Evolutionary conservation across 345 rosid genomes (phyloP), one percentile per base, ranked within the genome.

Genomic region (Populus nigra): DNA sequence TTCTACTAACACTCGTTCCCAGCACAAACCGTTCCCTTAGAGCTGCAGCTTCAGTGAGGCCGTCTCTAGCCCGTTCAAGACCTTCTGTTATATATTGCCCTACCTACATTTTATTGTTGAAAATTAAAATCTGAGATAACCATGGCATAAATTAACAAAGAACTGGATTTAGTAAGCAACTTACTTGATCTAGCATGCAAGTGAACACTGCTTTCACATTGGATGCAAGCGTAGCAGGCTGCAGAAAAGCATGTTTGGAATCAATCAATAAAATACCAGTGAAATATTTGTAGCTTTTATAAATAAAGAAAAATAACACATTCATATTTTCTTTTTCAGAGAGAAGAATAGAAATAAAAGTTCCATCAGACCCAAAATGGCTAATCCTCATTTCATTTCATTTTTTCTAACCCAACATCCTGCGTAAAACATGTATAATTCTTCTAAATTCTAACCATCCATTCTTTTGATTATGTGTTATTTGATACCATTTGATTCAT

Each of bases 11-110:
- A 68, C 68, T 91, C 81, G 98, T 88, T 80, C 98, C 96, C 88
- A 92, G 84, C 85, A 93, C 93, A 91, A 89, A 93, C 83, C 87
- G 91, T 88, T 96, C 99, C 90, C 98, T 91, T 89, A 90, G 83
- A 62, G 93, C 87, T 74, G 98, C 97, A 80, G 99, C 97, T 88
- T 96, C 98, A 67, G 91, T 85, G 80, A 96, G 84, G 89, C 97
- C 78, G 73, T 90, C 97, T 80, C 98, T 90, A 73, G 99, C 95
- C 86, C 97, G 88, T 84, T 93, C 99, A 83, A 96, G 98, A 83
- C 99, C 97, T 72, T 91, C 97, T 16, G 98, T 90, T 87, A 92
- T 90, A 82, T 93, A 93, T 73, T 88, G 85, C 79, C 97, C 90
- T 61, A 93, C 97, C 99, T 93, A 87, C 57, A 85, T 78, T 43